phyloP scores from a whole-genome alignment of 257 asterid genomes.

The Cruciata laevipes region DNA sequence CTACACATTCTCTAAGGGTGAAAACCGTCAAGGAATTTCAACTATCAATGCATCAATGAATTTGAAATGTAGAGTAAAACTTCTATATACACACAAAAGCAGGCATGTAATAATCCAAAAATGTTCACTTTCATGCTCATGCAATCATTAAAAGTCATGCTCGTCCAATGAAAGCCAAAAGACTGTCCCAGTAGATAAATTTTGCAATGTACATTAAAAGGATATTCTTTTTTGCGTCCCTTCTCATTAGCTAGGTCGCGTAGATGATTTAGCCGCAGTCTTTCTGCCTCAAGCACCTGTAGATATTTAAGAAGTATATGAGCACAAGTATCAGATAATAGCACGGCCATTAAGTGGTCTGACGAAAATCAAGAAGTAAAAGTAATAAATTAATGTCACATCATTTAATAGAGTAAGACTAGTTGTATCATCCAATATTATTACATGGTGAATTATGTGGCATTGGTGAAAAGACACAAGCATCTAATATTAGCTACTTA shows the following conservation, averaged over 20 bases:
- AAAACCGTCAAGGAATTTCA: constrained; percentile 51
- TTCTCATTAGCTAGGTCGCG: constrained; percentile 39
- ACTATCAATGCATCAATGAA: background rate
- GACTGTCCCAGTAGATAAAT: background rate
- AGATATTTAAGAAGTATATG: constrained; percentile 9
- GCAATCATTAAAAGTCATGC: background rate
- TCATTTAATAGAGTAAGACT: background rate
- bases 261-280: constrained; percentile 33
- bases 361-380: background rate
- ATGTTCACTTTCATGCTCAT: background rate
- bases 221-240: constrained; percentile 52
- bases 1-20: constrained; percentile 68
- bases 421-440: background rate
- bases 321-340: background rate
- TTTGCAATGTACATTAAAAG: constrained; percentile 19
- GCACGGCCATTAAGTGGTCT: background rate
- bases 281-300: constrained; percentile 36
- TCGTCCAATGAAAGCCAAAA: background rate
- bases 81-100: background rate
- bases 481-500: background rate
- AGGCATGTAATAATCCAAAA: background rate
- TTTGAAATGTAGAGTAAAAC: background rate
- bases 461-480: background rate
- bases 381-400: constrained; percentile 6
- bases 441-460: background rate